phyloP scores from a whole-genome alignment of 1,284 basidiomycete genomes.

The Moesziomyces globuligerus region DNA sequence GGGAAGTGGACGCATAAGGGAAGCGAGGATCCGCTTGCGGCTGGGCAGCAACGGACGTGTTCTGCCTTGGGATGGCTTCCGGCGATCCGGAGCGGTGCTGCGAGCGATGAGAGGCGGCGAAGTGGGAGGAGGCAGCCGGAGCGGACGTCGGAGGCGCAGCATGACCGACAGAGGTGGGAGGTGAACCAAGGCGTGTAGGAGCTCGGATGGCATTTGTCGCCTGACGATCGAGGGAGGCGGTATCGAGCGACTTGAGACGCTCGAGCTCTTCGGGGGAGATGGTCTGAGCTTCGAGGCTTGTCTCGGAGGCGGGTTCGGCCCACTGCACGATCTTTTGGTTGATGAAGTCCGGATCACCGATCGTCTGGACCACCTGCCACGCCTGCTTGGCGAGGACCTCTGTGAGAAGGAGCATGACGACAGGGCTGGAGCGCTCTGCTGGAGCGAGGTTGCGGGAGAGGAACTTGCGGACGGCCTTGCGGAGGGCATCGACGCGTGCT shows the following conservation, averaged over 20 bases:
- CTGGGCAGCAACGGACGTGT: background rate
- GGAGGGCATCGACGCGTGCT: constrained; percentile 48
- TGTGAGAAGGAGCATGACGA: constrained; percentile 50
- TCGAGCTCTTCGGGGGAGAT: constrained; percentile 44
- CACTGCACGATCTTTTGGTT: constrained; percentile 57
- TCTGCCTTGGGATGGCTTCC: background rate
- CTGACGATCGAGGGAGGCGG: constrained; percentile 15
- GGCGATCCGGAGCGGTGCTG: background rate
- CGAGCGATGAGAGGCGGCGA: background rate
- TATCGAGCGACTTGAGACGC: constrained; percentile 30
- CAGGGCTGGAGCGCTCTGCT: constrained; percentile 43
- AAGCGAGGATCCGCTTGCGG: constrained; percentile 4
- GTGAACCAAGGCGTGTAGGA: background rate
- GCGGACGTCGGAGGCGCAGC: background rate
- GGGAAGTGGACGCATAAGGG: constrained; percentile 1
- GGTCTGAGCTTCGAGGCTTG: constrained; percentile 35
- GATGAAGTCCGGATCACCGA: constrained; percentile 60
- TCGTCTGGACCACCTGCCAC: constrained; percentile 56
- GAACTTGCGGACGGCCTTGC: constrained; percentile 50
- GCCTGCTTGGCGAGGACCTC: constrained; percentile 57
- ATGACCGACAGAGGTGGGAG: background rate
- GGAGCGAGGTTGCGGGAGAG: constrained; percentile 47
- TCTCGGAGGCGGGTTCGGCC: constrained; percentile 47
- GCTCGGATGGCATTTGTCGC: constrained; percentile 8
- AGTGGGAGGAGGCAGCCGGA: no score